Conservation (phyloP, 768 basidiomycete genomes). For the Xerocomellus dryophilus region DNA sequence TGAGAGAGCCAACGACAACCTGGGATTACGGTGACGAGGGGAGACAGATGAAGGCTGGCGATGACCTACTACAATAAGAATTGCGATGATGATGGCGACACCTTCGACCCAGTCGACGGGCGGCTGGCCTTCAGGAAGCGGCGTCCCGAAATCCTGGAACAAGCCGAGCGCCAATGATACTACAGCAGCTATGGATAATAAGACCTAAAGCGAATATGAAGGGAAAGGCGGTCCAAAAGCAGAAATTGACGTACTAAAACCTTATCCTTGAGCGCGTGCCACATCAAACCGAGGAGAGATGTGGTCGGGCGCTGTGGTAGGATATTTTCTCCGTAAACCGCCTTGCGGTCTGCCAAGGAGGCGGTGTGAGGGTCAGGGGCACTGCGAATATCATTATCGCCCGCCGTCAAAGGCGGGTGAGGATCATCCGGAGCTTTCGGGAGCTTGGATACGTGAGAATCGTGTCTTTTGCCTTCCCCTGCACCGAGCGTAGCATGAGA, state of each 20-base stretch:
- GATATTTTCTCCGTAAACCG: slow-evolving; percentile 73
- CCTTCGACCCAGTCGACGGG: slow-evolving; percentile 98
- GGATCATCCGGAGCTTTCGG: background rate
- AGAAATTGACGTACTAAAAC: slow-evolving; percentile 59
- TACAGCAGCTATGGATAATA: slow-evolving; percentile 89
- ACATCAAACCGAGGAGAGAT: slow-evolving; percentile 73
- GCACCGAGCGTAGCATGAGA: slow-evolving; percentile 25
- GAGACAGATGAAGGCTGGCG: background rate
- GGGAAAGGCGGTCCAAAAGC: background rate
- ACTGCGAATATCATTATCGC: background rate
- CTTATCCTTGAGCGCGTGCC: slow-evolving; percentile 85
- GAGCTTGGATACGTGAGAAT: slow-evolving; percentile 10
- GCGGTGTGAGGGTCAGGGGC: slow-evolving; percentile 31
- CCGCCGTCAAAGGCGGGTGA: background rate
- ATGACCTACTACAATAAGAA: slow-evolving; percentile 64
- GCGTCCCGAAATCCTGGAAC: slow-evolving; percentile 86
- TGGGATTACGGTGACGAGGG: slow-evolving; percentile 25
- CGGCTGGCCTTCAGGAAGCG: slow-evolving; percentile 55
- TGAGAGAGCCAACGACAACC: slow-evolving; percentile 89
- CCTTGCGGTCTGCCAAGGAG: slow-evolving; percentile 55
- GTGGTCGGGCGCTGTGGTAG: slow-evolving; percentile 71
- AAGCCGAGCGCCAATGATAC: slow-evolving; percentile 92
- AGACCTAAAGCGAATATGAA: slow-evolving; percentile 47
- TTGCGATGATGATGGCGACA: slow-evolving; percentile 75
- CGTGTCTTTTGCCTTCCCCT: slow-evolving; percentile 33